phyloP scores from a whole-genome alignment of 1,284 basidiomycete species.

The Sporisorium iseilematis-ciliati region DNA sequence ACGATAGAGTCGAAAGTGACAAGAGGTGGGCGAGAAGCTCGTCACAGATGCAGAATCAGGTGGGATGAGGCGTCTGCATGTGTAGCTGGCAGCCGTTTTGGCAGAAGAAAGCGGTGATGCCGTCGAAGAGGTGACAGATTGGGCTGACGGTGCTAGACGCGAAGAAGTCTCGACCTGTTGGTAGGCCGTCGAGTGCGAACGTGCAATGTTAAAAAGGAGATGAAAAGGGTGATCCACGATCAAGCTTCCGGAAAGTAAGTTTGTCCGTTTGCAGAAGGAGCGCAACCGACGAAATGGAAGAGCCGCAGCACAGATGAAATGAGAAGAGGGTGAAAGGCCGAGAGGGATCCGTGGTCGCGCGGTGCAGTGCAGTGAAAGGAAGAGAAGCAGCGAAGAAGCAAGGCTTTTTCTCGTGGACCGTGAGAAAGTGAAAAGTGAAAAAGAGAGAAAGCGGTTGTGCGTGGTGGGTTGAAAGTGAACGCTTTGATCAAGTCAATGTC shows the following conservation, averaged over 20 bases:
- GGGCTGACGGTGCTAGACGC: background rate
- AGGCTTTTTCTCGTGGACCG: background rate
- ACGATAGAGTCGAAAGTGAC: too few species aligned
- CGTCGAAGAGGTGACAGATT: background rate
- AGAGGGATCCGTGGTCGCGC: slow-evolving; percentile 7
- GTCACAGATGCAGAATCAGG: slow-evolving; percentile 13
- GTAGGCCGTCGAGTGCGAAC: background rate
- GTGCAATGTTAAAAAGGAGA: background rate
- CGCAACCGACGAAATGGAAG: background rate
- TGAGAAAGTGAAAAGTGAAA: background rate
- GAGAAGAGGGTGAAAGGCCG: background rate
- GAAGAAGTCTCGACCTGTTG: background rate
- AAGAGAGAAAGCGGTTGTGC: background rate
- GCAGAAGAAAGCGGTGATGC: background rate
- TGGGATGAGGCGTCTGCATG: slow-evolving; percentile 7
- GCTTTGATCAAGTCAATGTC: background rate
- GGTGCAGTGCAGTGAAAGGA: background rate
- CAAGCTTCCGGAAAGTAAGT: background rate
- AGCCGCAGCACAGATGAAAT: slow-evolving; percentile 5
- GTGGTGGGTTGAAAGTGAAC: background rate
- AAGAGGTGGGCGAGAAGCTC: slow-evolving; percentile 6
- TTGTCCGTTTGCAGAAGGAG: background rate
- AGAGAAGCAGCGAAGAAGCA: slow-evolving; percentile 1
- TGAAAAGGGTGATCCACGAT: background rate
- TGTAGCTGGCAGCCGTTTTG: background rate